Evolutionary conservation across 2,329 filamentous ascomycete genomes (phyloP), one percentile per base, ranked within the genome.

Genomic region (Aspergillus sp.): DNA sequence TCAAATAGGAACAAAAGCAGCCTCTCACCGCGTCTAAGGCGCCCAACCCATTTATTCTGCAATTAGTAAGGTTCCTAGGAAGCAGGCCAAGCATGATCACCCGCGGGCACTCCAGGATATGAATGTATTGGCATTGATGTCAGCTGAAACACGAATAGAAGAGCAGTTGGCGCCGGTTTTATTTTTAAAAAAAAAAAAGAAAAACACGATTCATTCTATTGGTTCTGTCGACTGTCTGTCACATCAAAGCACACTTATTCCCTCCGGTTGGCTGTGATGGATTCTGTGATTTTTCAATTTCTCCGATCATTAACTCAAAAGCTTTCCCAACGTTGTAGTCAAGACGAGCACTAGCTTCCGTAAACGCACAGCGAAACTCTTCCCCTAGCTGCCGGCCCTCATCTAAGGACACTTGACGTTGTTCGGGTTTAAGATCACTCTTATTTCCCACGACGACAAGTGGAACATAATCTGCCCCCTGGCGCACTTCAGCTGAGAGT

Each of bases 361-460:
- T 96, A 85, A 91, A 97, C 39, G 89, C 92, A 76, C 93, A 98
- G 62, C 91, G 87, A 75, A 96, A 89, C 76, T 95, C 90, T 68
- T 93, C 89, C 7, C 90, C 88, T 43, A 97, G 80, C 70, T 89
- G 89, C 73, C 89, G 90, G 66, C 93, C 95, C 67, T 96, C 90
- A 64, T 96, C 92, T 52, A 87, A 77, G 33, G 86, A 88, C 65
- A 99, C 92, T 77, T 98, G 93, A 66, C 95, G 89, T 79, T 96
- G 92, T 75, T 97, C 93, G 53, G 92, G 88, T 60, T 91, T 88
- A 57, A 99, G 82, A 76, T 99, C 95, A 73, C 89, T 93, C 81
- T 99, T 99, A 82, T 99, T 99, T 67, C 92, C 95, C 54, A 99
- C 93, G 61, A 99, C 89, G 67, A 96, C 91, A 67, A 98, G 88